phyloP scores from a whole-genome alignment of 2,329 filamentous ascomycete species.

The Mycogone perniciosa region DNA sequence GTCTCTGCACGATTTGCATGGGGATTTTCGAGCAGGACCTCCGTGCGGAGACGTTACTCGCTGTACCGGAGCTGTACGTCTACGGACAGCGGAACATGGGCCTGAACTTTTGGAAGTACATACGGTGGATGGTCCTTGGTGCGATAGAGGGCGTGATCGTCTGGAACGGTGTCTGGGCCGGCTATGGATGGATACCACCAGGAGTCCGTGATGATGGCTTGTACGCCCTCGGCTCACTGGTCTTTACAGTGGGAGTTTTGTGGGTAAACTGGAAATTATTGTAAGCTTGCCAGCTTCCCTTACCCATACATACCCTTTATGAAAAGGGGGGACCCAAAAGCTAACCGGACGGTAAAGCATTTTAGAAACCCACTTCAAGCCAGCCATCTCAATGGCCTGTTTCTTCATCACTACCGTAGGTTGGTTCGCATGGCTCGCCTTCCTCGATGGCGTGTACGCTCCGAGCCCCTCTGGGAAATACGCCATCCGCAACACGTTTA shows the following conservation, averaged over 20 bases:
- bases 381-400: slow-evolving; percentile 51
- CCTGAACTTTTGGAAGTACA: slow-evolving; percentile 68
- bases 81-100: slow-evolving; percentile 68
- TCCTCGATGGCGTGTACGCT: slow-evolving; percentile 60
- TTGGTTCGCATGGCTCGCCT: slow-evolving; percentile 69
- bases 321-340: slow-evolving; percentile 14
- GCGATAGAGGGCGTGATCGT: slow-evolving; percentile 66
- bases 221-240: slow-evolving; percentile 67
- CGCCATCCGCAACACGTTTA: slow-evolving; percentile 61
- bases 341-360: slow-evolving; percentile 35
- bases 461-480: slow-evolving; percentile 47
- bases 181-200: slow-evolving; percentile 41
- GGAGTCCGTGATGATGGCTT: slow-evolving; percentile 58
- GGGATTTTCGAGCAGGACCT: slow-evolving; percentile 92
- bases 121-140: slow-evolving; percentile 72
- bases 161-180: slow-evolving; percentile 58
- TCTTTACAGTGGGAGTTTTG: slow-evolving; percentile 63
- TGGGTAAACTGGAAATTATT: slow-evolving; percentile 74
- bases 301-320: neutral
- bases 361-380: slow-evolving; percentile 73
- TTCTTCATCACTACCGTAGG: slow-evolving; percentile 56
- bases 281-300: slow-evolving; percentile 36
- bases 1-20: slow-evolving; percentile 78
- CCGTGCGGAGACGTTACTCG: slow-evolving; percentile 74
- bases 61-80: slow-evolving; percentile 84